Evolutionary conservation across 2,329 filamentous ascomycete species (phyloP).

Genomic region (Sclerotinia nivalis): DNA sequence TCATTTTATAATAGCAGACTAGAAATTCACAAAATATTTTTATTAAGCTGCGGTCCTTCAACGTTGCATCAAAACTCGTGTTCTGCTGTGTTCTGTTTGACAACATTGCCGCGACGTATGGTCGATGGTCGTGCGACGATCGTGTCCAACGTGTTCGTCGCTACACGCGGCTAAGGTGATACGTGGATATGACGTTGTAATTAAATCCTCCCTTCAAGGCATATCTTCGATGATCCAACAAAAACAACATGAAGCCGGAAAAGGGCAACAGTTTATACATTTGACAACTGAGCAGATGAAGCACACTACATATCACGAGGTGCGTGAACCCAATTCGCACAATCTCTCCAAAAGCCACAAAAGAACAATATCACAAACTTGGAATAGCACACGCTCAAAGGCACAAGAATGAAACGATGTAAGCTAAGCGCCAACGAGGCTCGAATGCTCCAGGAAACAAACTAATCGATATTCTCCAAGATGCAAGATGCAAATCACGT

Average conservation of each 20-base stretch:
- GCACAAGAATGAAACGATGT: background rate
- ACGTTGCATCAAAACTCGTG: background rate
- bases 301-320: background rate
- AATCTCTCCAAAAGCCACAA: background rate
- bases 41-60: background rate
- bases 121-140: slow-evolving; percentile 1
- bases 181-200: background rate
- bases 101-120: slow-evolving; percentile 14
- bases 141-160: background rate
- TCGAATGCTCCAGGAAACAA: background rate
- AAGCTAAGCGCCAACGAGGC: background rate
- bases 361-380: too few species aligned
- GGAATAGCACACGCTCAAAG: background rate
- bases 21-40: background rate
- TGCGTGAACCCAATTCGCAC: background rate
- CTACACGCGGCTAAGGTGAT: background rate
- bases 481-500: background rate
- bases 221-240: background rate
- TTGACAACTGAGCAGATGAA: background rate
- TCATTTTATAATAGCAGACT: background rate
- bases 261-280: background rate
- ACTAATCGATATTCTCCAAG: background rate
- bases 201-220: background rate
- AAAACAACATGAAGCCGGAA: background rate
- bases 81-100: slow-evolving; percentile 2